phyloP scores from a whole-genome alignment of 2,329 filamentous ascomycete genomes.

The Myriosclerotinia duriaeana region DNA sequence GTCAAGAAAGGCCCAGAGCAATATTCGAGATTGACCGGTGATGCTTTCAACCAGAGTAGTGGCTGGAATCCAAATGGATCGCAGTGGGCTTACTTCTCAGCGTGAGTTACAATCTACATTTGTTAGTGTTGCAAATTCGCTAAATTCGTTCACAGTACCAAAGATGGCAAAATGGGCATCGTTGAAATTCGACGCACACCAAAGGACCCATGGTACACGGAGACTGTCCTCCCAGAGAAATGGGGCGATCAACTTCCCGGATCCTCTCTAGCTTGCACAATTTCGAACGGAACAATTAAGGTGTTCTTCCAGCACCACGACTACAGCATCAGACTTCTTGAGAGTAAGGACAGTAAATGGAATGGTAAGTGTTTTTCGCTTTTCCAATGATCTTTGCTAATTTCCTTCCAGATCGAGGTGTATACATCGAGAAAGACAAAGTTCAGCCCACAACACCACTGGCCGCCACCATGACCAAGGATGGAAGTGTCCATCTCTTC shows the following conservation, averaged over 20 bases:
- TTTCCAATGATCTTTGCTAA: neutral
- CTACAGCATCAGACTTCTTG: slow-evolving; percentile 10
- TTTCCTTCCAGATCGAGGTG: neutral
- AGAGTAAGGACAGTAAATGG: neutral
- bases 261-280: neutral
- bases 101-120: slow-evolving; percentile 1
- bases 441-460: slow-evolving; percentile 19
- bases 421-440: neutral
- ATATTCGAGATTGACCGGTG: slow-evolving; percentile 16
- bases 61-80: slow-evolving; percentile 20
- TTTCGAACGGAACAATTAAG: neutral
- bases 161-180: slow-evolving; percentile 8
- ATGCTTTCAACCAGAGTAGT: neutral
- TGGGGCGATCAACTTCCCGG: slow-evolving; percentile 15
- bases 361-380: neutral
- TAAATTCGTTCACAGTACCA: neutral
- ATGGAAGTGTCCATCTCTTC: slow-evolving; percentile 15
- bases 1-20: slow-evolving; percentile 17
- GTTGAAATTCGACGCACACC: slow-evolving; percentile 21
- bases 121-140: neutral
- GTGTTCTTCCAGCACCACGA: slow-evolving; percentile 19
- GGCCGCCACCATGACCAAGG: slow-evolving; percentile 1
- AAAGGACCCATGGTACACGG: slow-evolving; percentile 17
- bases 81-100: slow-evolving; percentile 17
- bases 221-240: slow-evolving; percentile 1